A percentile compares a stretch with the other conserved stretches of the same genome.
phyloP scores from a whole-genome alignment of 2,329 filamentous ascomycete genomes.

The Arthrobotrys sphaeroides region DNA sequence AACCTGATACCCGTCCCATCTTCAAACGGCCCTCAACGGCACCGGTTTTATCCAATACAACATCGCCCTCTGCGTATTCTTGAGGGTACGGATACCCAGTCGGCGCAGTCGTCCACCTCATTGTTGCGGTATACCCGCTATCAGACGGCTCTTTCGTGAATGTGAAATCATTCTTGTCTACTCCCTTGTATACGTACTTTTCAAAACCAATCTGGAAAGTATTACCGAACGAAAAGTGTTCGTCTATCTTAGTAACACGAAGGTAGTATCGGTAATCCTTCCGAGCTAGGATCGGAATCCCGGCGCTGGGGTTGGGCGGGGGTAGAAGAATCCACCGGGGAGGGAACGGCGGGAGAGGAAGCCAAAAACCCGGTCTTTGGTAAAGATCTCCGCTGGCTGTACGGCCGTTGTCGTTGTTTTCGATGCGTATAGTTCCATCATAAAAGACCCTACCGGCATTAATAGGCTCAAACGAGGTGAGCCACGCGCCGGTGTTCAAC shows the following conservation, averaged over 20 bases:
- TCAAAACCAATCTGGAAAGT: slow-evolving; percentile 14
- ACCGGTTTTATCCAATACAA: slow-evolving; percentile 8
- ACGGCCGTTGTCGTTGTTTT: neutral
- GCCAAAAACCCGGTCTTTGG: neutral
- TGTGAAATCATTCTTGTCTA: slow-evolving; percentile 1
- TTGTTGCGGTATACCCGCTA: slow-evolving; percentile 7
- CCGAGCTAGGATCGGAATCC: slow-evolving; percentile 14
- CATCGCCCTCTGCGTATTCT: slow-evolving; percentile 22
- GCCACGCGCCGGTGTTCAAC: neutral
- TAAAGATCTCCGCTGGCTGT: slow-evolving; percentile 25
- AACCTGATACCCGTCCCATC: slow-evolving; percentile 18
- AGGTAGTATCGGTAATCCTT: slow-evolving; percentile 12
- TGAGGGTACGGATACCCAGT: slow-evolving; percentile 7
- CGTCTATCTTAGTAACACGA: slow-evolving; percentile 5
- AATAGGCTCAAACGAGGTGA: neutral
- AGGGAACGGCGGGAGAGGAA: neutral
- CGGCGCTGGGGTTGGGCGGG: neutral
- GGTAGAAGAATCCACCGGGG: neutral
- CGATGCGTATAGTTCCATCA: slow-evolving; percentile 17
- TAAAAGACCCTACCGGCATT: neutral
- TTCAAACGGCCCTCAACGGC: neutral
- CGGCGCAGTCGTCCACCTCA: slow-evolving; percentile 11
- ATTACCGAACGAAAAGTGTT: neutral
- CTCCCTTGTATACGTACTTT: neutral
- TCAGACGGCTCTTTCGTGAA: slow-evolving; percentile 8